Percentiles rank a stretch among this genome's conserved stretches.
Conservation (phyloP, 1,284 basidiomycete genomes). For the Trametes sp. region DNA sequence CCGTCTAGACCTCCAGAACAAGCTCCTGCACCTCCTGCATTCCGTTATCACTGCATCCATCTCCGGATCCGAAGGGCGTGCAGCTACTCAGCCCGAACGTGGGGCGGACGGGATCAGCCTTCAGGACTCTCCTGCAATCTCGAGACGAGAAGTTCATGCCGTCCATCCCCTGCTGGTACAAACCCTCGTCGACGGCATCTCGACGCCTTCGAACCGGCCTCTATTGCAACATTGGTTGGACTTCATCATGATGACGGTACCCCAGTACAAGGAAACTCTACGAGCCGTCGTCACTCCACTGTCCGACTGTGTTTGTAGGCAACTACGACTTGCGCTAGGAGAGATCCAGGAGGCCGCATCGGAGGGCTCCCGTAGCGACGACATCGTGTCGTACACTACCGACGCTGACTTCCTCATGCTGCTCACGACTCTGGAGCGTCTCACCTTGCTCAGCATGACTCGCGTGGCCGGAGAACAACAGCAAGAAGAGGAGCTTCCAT, state of each 20-base stretch:
- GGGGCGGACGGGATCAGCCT: conserved; percentile 33
- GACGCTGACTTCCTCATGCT: conserved; percentile 89
- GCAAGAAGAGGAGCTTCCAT: conserved; percentile 63
- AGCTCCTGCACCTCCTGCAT: conserved; percentile 91
- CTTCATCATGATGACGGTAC: conserved; percentile 91
- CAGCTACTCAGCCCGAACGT: conserved; percentile 28
- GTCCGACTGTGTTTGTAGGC: conserved; percentile 82
- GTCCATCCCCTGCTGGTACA: conserved; percentile 78
- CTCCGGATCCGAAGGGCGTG: conserved; percentile 25
- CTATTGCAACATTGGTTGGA: conserved; percentile 96
- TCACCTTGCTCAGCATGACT: conserved; percentile 73
- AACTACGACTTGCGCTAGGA: conserved; percentile 66
- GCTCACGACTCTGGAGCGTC: conserved; percentile 82
- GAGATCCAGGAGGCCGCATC: conserved; percentile 60
- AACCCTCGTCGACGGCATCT: conserved; percentile 84
- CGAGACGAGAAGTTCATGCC: conserved; percentile 47
- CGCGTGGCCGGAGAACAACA: conserved; percentile 57
- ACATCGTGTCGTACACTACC: conserved; percentile 59
- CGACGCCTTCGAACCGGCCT: conserved; percentile 72
- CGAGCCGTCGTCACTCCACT: conserved; percentile 78
- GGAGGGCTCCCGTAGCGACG: conserved; percentile 45
- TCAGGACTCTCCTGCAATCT: conserved; percentile 26
- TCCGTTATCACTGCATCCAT: conserved; percentile 74
- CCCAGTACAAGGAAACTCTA: conserved; percentile 79
- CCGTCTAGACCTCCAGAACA: conserved; percentile 88